Conservation (phyloP, 2,329 filamentous ascomycete species). For the Aspergillaceae sp. region DNA sequence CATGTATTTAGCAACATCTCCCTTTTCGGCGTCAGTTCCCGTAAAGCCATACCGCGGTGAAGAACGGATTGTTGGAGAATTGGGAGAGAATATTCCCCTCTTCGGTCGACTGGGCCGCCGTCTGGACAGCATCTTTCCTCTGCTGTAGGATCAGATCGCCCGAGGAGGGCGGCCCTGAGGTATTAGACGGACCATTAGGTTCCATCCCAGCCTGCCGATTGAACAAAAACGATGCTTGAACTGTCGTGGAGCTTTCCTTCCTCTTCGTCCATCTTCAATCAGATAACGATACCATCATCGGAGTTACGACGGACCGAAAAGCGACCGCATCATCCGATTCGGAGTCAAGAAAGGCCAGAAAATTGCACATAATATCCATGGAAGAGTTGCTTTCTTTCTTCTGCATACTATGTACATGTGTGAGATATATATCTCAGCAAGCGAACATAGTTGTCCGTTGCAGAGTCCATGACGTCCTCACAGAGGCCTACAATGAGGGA, state of each 20-base stretch:
- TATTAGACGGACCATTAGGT: conserved; percentile 23
- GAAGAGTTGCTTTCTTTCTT: too few relatives aligned
- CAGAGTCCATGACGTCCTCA: too few relatives aligned
- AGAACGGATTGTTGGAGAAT: conserved; percentile 41
- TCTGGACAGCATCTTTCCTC: conserved; percentile 22
- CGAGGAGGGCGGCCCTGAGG: conserved; percentile 21
- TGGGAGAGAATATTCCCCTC: conserved; percentile 38
- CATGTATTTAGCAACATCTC: conserved; percentile 1
- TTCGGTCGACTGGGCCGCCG: conserved; percentile 19
- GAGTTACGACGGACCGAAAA: conserved; percentile 23
- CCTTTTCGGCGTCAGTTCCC: background rate
- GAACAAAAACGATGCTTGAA: too few relatives aligned
- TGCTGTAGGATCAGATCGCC: conserved; percentile 28
- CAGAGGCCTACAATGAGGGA: background rate
- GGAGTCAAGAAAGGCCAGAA: too few relatives aligned
- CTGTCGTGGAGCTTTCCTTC: background rate
- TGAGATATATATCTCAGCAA: too few relatives aligned
- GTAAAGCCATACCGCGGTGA: conserved; percentile 37
- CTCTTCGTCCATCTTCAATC: conserved; percentile 1
- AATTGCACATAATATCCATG: too few relatives aligned
- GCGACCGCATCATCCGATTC: background rate
- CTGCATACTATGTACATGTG: too few relatives aligned
- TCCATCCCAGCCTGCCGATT: conserved; percentile 26
- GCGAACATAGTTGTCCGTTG: too few relatives aligned
- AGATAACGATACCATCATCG: conserved; percentile 12